Evolutionary conservation across 768 basidiomycete species (phyloP), one percentile per base, ranked within the genome.

Genomic region (Paxillus involutus): DNA sequence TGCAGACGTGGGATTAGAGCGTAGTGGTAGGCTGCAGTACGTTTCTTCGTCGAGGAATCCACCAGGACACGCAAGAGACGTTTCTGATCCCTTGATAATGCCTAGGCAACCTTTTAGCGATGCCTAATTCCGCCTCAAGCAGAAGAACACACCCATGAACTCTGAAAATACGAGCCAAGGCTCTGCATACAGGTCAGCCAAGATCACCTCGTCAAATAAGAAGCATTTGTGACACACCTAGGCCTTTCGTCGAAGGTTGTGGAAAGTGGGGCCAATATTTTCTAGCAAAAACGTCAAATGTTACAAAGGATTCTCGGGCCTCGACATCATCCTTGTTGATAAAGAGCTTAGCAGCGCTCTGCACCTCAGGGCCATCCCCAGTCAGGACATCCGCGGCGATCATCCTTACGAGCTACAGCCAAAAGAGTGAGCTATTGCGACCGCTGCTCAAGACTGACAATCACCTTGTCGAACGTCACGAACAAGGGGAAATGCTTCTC

Each of bases 401-500:
- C 67, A 68, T 70, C 26, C 36, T 57, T 3, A 54, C 62, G 0
- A 68, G 58, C 67, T 68, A 35, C n/a, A 3, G 44, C 9, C 2
- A 42, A n/a, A 13, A 26, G 1, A 50, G n/a, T 57, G 44, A 55
- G 46, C 10, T 0, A 21, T 33, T n/a, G 10, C 5, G 32, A 17
- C 24, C 21, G 42, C 0, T 30, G 6, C 3, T 36, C 3, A 5
- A n/a, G 3, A 37, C 1, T 2, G 13, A 40, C 21, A 58, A 77
- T 44, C 56, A 85, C 88, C 48, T 75, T 73, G 60, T 88, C 81
- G 50, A 83, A 85, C 0, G 88, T 86, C 1, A 87, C 61, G 57
- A 89, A 90, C 40, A 90, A 65, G 0, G 88, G 88, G 50, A 89
- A 90, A 60, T 90, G 79, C 0, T 73, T 60, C 35, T 86, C 84